Percentiles rank a stretch among this genome's conserved stretches.
Evolutionary conservation across 1,139 yeast species (phyloP).

Genomic region (Oligophagozyma castellii): DNA sequence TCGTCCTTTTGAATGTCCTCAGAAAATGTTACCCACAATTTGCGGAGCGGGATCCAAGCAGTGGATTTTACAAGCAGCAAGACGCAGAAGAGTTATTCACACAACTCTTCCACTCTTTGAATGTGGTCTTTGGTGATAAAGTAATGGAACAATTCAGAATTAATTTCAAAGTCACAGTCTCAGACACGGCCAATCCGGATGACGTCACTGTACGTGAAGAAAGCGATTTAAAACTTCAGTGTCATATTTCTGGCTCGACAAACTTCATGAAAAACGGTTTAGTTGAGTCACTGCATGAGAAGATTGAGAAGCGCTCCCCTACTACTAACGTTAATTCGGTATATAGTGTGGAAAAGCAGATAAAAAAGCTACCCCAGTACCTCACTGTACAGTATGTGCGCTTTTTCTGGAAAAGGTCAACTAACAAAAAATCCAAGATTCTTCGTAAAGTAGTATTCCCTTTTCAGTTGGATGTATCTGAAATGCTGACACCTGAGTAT

Average conservation of each 20-base stretch:
- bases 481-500: constrained; percentile 65
- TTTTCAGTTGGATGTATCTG: constrained; percentile 78
- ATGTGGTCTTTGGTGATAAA: constrained; percentile 32
- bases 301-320: constrained; percentile 65
- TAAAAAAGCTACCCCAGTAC: constrained; percentile 74
- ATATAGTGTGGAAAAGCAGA: constrained; percentile 54
- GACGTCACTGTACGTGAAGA: constrained; percentile 46
- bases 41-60: constrained; percentile 50
- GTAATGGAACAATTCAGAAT: constrained; percentile 51
- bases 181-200: constrained; percentile 37
- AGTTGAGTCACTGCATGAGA: constrained; percentile 58
- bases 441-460: constrained; percentile 92
- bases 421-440: constrained; percentile 82
- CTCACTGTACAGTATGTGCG: constrained; percentile 86
- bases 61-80: constrained; percentile 79
- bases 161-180: constrained; percentile 46
- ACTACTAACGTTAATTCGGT: constrained; percentile 54
- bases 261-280: constrained; percentile 85
- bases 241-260: constrained; percentile 77
- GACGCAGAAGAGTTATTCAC: constrained; percentile 97
- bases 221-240: constrained; percentile 56
- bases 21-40: constrained; percentile 75
- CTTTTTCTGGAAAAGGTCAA: constrained; percentile 91
- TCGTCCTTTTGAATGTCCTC: constrained; percentile 47
- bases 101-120: constrained; percentile 48